Evolutionary conservation across 495 filamentous ascomycete genomes (phyloP), one percentile per base, ranked within the genome.

Genomic region (Lentithecium fluviatile): DNA sequence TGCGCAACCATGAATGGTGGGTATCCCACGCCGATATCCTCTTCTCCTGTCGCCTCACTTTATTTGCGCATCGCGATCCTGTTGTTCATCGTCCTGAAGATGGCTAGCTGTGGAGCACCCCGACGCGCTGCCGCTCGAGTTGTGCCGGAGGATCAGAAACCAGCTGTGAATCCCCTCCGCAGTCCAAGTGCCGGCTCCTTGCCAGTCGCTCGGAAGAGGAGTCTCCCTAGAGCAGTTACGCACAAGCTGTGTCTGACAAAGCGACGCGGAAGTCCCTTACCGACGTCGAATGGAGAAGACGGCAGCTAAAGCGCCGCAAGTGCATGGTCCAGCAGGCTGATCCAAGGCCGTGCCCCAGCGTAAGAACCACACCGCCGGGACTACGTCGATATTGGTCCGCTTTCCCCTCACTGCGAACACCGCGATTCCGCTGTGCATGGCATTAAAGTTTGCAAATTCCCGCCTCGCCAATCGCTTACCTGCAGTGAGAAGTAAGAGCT

Each of bases 281-380:
- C 43, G 42, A 23, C 42, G 42, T 23, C 38, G 53, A 50, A 51
- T 58, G 45, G 56, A 25, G 56, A 12, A 56, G 20, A 58, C 56
- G 56, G 56, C 56, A 51, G 45, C 56, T 58, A 58, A 29, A 51
- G 45, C n/a, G 53, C 29, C 29, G 29, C 29, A 32, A 32, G 29
- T 32, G 29, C 56, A 58, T 51, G 45, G 56, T 49, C 56, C 45
- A 32, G 43, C 54, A 34, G 52, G 34, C 10, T 12, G 52, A 56
- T 56, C 53, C 53, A 29, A 54, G 10, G 32, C 56, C 40, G 15
- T 29, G 56, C 56, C 49, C 17, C 13, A 40, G 37, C 36, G 32
- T 32, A 13, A 6, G 56, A 46, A 58, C 56, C 56, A 23, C 23
- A 37, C 32, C 38, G 12, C 34, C 25, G 56, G 56, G 19, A 26